These are phyloP conservation scores for Boletellus sp. DNA, from an alignment of 768 basidiomycete species.

Conservation along the genomic window DNA sequence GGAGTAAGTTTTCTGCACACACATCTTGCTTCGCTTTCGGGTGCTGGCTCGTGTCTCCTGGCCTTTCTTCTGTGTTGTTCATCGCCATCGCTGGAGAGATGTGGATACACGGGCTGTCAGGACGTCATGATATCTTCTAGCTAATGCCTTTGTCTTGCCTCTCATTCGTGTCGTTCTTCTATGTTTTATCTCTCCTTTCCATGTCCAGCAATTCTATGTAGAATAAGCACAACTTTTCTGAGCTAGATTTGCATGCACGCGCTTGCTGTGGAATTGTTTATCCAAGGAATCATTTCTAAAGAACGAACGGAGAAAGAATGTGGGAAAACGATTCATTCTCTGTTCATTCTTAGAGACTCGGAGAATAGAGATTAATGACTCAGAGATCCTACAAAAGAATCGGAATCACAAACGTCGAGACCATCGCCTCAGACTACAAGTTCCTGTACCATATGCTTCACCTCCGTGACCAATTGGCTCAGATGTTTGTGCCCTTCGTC, in stretches of 20 bases:
- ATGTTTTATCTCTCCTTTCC: constrained; percentile 11
- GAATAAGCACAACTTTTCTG: constrained; percentile 31
- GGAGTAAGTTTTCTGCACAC: constrained; percentile 34
- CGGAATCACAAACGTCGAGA: no score
- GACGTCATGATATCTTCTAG: constrained; percentile 18
- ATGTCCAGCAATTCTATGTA: constrained; percentile 34
- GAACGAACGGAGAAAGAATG: no score
- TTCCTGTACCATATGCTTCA: no score
- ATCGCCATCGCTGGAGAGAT: constrained; percentile 9
- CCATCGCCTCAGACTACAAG: no score
- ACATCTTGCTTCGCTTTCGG: constrained; percentile 8
- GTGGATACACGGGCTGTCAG: not conserved
- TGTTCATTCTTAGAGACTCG: no score
- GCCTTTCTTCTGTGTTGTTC: constrained; percentile 2
- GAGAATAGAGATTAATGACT: no score
- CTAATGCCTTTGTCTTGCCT: constrained; percentile 17
- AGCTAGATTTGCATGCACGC: constrained; percentile 10
- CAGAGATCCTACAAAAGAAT: no score
- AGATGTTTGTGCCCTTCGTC: no score
- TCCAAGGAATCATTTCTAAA: no score
- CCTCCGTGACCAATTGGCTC: no score
- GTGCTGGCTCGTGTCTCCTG: constrained; percentile 12
- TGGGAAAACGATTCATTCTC: no score
- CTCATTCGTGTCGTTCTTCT: constrained; percentile 4
- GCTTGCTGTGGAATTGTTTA: not conserved